phyloP scores from a whole-genome alignment of 2,329 filamentous ascomycete species.

The Fusarium sp. region DNA sequence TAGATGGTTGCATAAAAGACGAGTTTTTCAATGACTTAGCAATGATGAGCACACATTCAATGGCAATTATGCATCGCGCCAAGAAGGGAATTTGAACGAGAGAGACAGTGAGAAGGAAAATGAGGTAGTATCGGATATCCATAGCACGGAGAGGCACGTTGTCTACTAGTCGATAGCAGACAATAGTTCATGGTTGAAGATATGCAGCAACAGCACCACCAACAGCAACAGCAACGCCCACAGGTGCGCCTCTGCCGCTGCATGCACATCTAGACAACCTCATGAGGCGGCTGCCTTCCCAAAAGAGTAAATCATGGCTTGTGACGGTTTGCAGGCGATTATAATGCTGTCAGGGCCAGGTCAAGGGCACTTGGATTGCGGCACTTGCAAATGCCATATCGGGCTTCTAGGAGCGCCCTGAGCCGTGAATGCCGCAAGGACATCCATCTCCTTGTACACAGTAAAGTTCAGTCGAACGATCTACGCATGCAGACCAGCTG shows the following conservation, averaged over 20 bases:
- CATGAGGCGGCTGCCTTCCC: not conserved
- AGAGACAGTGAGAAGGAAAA: not conserved
- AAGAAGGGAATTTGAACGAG: conserved; percentile 2
- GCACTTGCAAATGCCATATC: conserved; percentile 13
- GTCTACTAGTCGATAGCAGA: not conserved
- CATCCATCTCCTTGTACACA: conserved; percentile 10
- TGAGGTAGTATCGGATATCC: not conserved
- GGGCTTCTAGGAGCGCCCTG: not conserved
- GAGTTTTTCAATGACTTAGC: conserved; percentile 23
- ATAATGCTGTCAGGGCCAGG: conserved; percentile 12
- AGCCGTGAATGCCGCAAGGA: conserved; percentile 17
- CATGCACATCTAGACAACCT: conserved; percentile 7
- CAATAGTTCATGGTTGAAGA: conserved; percentile 10
- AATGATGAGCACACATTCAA: not conserved
- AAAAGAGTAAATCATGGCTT: not conserved
- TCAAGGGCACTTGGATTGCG: conserved; percentile 13
- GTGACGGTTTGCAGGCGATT: not conserved
- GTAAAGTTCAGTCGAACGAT: conserved; percentile 20
- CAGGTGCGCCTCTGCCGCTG: conserved; percentile 19
- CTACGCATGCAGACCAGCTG: conserved; percentile 11
- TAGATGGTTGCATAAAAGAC: conserved; percentile 15
- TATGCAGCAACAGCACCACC: not conserved
- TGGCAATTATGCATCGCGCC: conserved; percentile 14
- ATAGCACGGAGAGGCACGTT: not conserved
- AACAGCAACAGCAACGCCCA: not conserved